Base-by-base conservation (phyloP, 164 flowering plant species). In the Chimonanthus salicifolius region DNA sequence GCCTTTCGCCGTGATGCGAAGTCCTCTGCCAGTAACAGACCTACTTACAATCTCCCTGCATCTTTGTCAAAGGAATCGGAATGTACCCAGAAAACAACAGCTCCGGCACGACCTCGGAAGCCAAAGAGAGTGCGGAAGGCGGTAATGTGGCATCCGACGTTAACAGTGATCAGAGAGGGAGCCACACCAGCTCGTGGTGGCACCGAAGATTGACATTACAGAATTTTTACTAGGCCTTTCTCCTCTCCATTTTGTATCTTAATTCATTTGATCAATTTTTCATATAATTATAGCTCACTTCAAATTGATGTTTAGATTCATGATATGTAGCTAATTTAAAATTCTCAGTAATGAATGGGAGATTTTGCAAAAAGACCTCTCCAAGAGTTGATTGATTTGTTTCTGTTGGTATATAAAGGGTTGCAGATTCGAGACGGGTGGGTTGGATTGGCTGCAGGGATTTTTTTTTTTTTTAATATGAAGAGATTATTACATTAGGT, bases 131-230 rank as follows among this genome's bases (percentile, higher is more conserved):
- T 47, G 4, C 13, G 16, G n/a, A 74, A 58, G 2, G 45, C 3
- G 10, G 60, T 58, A 2, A 58, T 60, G 47, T 74, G 76, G 76
- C 10, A 43, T 13, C 68, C 68, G 2, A 33, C 47, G 13, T 47
- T 65, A 2, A 43, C 71, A 58, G 33, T 65, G 67, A 74, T 74
- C 60, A 8, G 58, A 15, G 67, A 74, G 71, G 67, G 7, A 47
- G 68, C 8, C 20, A 68, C 71, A 13, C 71, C 66, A 1, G 54
- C 64, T 54, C 69, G 47, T 16, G 62, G 21, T 6, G 33, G 43
- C 4, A 20, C 33, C 64, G n/a, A 62, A n/a, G 13, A 51, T 51
- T 51, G 58, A 51, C 13, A 51, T 9, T 3, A 8, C 58, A 9
- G 13, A 51, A 9, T 15, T 51, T 33, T 33, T 33, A 33, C 33